Base-by-base conservation (phyloP, 2,329 filamentous ascomycete genomes). In the Gyromitra esculenta region DNA sequence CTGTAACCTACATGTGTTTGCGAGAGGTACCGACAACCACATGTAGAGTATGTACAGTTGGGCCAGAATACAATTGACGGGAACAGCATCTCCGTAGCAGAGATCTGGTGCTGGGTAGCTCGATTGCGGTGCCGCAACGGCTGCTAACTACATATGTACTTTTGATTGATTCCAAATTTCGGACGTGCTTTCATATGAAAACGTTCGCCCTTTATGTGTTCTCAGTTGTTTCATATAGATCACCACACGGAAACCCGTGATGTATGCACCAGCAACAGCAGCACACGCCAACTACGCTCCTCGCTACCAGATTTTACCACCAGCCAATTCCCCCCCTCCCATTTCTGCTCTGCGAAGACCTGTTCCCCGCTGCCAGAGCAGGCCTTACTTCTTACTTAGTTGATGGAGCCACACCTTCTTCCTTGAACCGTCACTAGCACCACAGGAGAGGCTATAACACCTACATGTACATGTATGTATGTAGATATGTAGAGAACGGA, bases 41-140 rank as follows among this genome's bases (percentile, higher is more conserved):
- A 60, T 15, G 15, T 45, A 31, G 2, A 31, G 43, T 21, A 74
- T 75, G 65, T 70, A 71, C 50, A 56, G 65, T 63, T 50, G n/a
- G 72, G 48, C 72, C 66, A 59, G 66, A 75, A 75, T 50, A 75
- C 57, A 75, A 71, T 69, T 75, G 41, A 71, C 57, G 50, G 72
- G 50, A 63, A 69, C 65, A 73, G 71, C 71, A 73, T 73, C 71
- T 73, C 71, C 45, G 60, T 57, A 39, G n/a, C 25, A 75, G 57
- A 71, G 72, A 75, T 75, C 66, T 75, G 48, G 57, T 71, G 72
- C 65, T 75, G 31, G 72, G 66, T 59, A 70, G 52, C 48, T 70
- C 72, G 65, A 75, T 75, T 68, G 45, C 45, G 35, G 35, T 71
- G 37, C 45, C 63, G 48, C 65, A 75, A 75, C 72, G 72, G 72